Base-by-base conservation (phyloP, 2,329 filamentous ascomycete species). In the Tolypocladium ophioglossoides region DNA sequence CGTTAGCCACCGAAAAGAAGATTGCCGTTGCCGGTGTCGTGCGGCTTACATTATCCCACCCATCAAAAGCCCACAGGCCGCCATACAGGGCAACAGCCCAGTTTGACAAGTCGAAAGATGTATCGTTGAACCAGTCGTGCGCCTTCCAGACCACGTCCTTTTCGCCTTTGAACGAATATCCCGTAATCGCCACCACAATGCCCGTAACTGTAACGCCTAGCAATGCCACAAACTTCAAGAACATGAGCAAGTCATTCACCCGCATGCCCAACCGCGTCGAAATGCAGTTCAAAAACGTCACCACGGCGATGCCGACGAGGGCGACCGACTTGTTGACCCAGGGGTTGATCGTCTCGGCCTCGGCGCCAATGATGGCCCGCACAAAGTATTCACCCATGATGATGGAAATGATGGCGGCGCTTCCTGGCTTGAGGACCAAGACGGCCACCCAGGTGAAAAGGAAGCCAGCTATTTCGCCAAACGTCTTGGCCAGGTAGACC, bases 341-440 rank as follows among this genome's bases (percentile, higher is more conserved):
- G 2, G 84, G 82, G 65, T 83, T 94, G 54, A 91, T 80, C 27
- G 84, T 83, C 63, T 88, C 85, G 2, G 88, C 88, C 55, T 96
- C 89, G n/a, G 91, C 84, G 10, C 91, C 91, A 55, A 95, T 86
- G 46, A 87, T 79, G 16, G 91, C 91, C 49, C 91, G 81, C 52
- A 96, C 89, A n/a, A 96, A 75, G 66, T 99, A 99, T 72, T 99
- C 94, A 46, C 94, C 94, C 77, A 97, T 96, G 64, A 99, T 96
- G 61, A 99, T 96, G 60, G 92, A 82, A 59, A 99, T 90, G 66
- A 99, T 99, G 57, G 94, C 94, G 11, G 91, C 86, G 40, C 89
- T 88, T 2, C 94, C 94, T 0, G 94, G 94, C 72, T 96, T 97
- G 57, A 99, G 76, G 14, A 99, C 94, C 56, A 94, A 80, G 18